Evolutionary conservation across 331 rosid species (phyloP).

Genomic region (Phaseolus coccineus): DNA sequence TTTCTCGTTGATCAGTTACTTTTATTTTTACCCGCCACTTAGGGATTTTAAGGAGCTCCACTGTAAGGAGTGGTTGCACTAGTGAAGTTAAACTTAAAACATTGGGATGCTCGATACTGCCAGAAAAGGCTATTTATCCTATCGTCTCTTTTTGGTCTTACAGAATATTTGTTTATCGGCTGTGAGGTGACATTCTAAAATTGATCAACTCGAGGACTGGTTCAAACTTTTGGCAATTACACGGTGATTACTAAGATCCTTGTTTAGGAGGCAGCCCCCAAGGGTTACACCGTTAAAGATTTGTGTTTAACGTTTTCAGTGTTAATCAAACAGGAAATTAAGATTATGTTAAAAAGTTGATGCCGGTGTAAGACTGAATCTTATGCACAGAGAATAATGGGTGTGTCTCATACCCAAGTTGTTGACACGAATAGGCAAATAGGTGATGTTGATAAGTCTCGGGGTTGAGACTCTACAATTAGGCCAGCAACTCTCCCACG

Average conservation of each 20-base stretch:
- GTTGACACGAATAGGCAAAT: conserved; percentile 41
- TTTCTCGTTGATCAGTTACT: conserved; percentile 3
- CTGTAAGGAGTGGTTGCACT: background rate
- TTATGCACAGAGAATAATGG: conserved; percentile 39
- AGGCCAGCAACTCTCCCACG: conserved; percentile 43
- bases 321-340: conserved; percentile 25
- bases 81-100: background rate
- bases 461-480: conserved; percentile 26
- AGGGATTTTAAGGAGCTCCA: background rate
- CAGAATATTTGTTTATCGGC: conserved; percentile 12
- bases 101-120: background rate
- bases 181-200: conserved; percentile 25
- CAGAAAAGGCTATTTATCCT: background rate
- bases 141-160: background rate
- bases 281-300: conserved; percentile 5
- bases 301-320: background rate
- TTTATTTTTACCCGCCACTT: conserved; percentile 41
- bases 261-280: conserved; percentile 6
- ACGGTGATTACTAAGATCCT: background rate
- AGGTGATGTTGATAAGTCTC: conserved; percentile 38
- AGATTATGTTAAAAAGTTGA: conserved; percentile 26
- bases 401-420: conserved; percentile 42
- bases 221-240: conserved; percentile 3
- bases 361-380: conserved; percentile 29
- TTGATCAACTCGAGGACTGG: background rate